Percentiles rank a stretch among this genome's conserved stretches.
Conservation (phyloP, 305 asterid species). For the Fraxinus paxiana region DNA sequence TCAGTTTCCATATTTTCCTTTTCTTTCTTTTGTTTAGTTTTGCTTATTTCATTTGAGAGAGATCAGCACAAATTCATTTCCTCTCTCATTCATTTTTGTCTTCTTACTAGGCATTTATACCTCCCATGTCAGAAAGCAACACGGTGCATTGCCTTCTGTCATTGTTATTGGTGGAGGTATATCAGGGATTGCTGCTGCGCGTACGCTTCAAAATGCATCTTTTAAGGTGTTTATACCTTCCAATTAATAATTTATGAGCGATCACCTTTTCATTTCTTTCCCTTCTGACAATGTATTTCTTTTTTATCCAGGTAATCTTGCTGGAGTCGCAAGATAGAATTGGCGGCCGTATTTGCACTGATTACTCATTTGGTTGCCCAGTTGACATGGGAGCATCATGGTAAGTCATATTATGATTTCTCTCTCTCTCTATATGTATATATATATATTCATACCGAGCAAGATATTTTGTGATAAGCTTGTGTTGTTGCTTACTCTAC, state of each 20-base stretch:
- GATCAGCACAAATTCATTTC: not conserved
- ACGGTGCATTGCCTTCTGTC: conserved; percentile 55
- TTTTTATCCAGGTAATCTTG: conserved; percentile 59
- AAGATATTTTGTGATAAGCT: conserved; percentile 12
- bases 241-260: not conserved
- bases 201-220: conserved; percentile 74
- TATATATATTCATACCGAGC: conserved; percentile 5
- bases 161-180: conserved; percentile 93
- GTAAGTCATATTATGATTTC: conserved; percentile 29
- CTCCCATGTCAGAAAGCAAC: conserved; percentile 49
- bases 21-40: not conserved
- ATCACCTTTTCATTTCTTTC: not conserved
- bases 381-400: conserved; percentile 99
- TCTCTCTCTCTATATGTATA: not conserved
- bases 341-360: conserved; percentile 95
- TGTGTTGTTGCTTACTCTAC: conserved; percentile 8
- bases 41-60: not conserved
- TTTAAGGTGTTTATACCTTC: conserved; percentile 50
- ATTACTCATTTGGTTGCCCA: conserved; percentile 91
- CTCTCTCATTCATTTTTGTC: conserved; percentile 13
- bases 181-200: conserved; percentile 94
- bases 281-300: not conserved
- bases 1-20: not conserved
- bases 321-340: conserved; percentile 90
- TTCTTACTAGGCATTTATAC: conserved; percentile 45